Conservation (phyloP, 257 asterid species). For the Penstemon davidsonii region DNA sequence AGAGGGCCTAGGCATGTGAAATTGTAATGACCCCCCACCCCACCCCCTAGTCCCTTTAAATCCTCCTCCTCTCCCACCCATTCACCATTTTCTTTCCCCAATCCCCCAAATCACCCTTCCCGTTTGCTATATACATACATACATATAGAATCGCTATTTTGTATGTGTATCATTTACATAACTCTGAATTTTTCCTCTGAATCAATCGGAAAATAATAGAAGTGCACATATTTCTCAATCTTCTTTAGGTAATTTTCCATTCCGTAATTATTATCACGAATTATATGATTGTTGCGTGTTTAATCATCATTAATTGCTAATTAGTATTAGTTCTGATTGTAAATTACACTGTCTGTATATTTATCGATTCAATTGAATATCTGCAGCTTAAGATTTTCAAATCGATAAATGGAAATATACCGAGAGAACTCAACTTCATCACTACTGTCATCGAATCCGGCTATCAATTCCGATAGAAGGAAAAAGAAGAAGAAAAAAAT, state of each 20-base stretch:
- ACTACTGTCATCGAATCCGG: constrained; percentile 40
- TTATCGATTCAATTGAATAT: constrained; percentile 36
- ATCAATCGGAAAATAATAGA: constrained; percentile 16
- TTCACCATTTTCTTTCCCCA: neutral
- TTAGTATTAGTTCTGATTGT: constrained; percentile 31
- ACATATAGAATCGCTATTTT: neutral
- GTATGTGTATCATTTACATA: neutral
- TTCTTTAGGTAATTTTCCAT: constrained; percentile 32
- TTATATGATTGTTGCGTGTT: neutral
- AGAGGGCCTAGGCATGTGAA: neutral
- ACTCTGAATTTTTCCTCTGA: constrained; percentile 9
- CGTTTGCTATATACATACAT: constrained; percentile 6
- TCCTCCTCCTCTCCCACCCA: constrained; percentile 29
- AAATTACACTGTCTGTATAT: constrained; percentile 1
- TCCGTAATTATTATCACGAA: neutral
- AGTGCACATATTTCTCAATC: constrained; percentile 9
- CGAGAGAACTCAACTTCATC: constrained; percentile 38
- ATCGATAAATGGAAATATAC: neutral
- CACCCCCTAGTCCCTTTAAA: constrained; percentile 41
- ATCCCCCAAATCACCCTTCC: constrained; percentile 12
- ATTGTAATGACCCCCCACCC: constrained; percentile 10
- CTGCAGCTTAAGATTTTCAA: constrained; percentile 38
- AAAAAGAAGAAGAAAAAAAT: constrained; percentile 47
- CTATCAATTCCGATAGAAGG: constrained; percentile 47
- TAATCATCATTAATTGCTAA: constrained; percentile 11